Base-by-base conservation (phyloP, 306 rosid species). In the Castanea sativa region DNA sequence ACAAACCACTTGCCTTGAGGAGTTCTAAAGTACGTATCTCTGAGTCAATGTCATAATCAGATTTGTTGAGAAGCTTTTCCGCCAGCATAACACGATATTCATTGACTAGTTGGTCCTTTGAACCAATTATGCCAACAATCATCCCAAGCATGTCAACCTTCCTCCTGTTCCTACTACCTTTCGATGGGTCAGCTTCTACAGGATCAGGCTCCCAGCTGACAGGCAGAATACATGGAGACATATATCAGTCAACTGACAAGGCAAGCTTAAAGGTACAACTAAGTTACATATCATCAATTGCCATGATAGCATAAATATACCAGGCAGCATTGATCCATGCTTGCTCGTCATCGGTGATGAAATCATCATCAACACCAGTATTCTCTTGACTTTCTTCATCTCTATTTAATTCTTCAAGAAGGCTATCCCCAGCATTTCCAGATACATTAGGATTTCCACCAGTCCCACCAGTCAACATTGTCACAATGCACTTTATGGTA, bases 141-240 rank as follows among this genome's bases (percentile, higher is more conserved):
- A 94, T 94, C 83, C 97, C 97, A 84, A 94, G 99, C 82, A 94
- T 91, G 88, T 94, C 99, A 84, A 91, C 97, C 78, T 94, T 94
- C 89, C 93, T 88, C 76, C 88, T 87, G 82, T 83, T 91, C 89
- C 97, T 86, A 81, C 95, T 91, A 76, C 99, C 97, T 81, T 94
- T 94, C 78, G 74, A 82, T 63, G 97, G 97, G 84, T 92, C 97
- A 69, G 97, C 99, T 90, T 94, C 99, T 77, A 92, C 97, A 67
- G 99, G 99, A 75, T 94, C 99, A 77, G 99, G 97, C 83, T 94
- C 93, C 99, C 99, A 94, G 70, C 99, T 94, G 92, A 82, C 88
- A 69, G 38, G 33, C 74, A 85, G 32, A 78, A 73, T 12, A 72
- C 73, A 83, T 61, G 19, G 13, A 30, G 29, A 73, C 8, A 67